Evolutionary conservation across 768 basidiomycete species (phyloP).

Genomic region (Agaricus sinodeliciosus): DNA sequence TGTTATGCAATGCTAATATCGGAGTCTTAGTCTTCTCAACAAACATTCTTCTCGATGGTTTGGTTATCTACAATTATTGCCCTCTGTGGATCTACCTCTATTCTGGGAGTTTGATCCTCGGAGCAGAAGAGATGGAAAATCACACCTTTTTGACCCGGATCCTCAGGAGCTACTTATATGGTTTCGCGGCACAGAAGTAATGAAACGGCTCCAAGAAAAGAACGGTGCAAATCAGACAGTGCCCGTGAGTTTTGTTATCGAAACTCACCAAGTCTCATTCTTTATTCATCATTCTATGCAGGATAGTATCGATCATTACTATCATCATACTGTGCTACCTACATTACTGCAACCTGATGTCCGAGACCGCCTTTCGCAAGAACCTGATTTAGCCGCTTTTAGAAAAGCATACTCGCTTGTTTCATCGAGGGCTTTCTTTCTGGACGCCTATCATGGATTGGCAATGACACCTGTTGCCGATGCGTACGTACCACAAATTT

Average conservation of each 20-base stretch:
- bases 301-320: slow-evolving; percentile 32
- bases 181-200: slow-evolving; percentile 15
- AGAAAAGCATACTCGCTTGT: slow-evolving; percentile 56
- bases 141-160: not conserved
- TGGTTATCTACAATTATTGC: slow-evolving; percentile 61
- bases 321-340: slow-evolving; percentile 26
- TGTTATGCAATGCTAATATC: slow-evolving; percentile 6
- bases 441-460: slow-evolving; percentile 75
- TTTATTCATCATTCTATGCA: slow-evolving; percentile 13
- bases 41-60: slow-evolving; percentile 50
- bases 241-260: not conserved
- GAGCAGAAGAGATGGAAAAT: slow-evolving; percentile 12
- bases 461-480: slow-evolving; percentile 86
- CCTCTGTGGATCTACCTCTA: slow-evolving; percentile 53
- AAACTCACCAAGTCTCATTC: not conserved
- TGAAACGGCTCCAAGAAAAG: slow-evolving; percentile 36
- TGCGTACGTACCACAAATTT: slow-evolving; percentile 40
- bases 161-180: not conserved
- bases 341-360: slow-evolving; percentile 19
- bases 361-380: slow-evolving; percentile 8
- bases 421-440: slow-evolving; percentile 75
- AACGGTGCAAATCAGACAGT: slow-evolving; percentile 24
- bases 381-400: slow-evolving; percentile 34
- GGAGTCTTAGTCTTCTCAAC: slow-evolving; percentile 32
- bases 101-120: slow-evolving; percentile 39